These are phyloP conservation scores for Trichopus zeylanicus DNA, from an alignment of 116 monocot species.

Conservation along the genomic window DNA sequence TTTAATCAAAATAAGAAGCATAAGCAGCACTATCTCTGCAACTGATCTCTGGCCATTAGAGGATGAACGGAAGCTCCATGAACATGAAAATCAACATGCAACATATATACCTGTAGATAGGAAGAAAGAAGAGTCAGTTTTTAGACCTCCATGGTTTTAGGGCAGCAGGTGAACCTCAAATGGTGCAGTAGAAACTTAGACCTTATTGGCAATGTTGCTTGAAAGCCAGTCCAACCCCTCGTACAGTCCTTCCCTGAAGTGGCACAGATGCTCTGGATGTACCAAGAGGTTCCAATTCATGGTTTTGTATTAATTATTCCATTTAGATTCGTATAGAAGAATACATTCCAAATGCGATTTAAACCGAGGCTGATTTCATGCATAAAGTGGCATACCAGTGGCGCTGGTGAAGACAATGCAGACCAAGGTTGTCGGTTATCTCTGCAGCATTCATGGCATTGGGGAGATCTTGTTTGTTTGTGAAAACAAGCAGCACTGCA, in stretches of 20 bases:
- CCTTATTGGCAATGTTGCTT: constrained; percentile 36
- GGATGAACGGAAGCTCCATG: not conserved
- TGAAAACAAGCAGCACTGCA: constrained; percentile 33
- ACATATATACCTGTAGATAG: constrained; percentile 6
- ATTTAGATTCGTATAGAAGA: not conserved
- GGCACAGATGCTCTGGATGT: constrained; percentile 37
- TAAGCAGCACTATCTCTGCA: not conserved
- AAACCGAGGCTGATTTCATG: not conserved
- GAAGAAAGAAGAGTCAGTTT: not conserved
- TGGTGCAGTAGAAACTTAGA: not conserved
- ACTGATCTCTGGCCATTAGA: no score
- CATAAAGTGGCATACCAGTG: constrained; percentile 20
- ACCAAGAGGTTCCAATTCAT: constrained; percentile 12
- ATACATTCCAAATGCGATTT: no score
- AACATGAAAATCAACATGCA: not conserved
- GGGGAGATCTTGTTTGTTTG: constrained; percentile 38
- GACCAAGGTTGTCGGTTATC: constrained; percentile 36
- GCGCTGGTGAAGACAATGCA: constrained; percentile 35
- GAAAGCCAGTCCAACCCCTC: constrained; percentile 36
- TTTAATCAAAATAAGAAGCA: not conserved
- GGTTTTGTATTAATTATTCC: not conserved
- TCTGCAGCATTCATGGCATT: constrained; percentile 45
- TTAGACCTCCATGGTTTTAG: not conserved
- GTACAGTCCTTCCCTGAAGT: constrained; percentile 33
- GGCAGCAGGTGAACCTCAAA: no score